phyloP scores from a whole-genome alignment of 2,329 filamentous ascomycete species.

The Penicillium sp. region DNA sequence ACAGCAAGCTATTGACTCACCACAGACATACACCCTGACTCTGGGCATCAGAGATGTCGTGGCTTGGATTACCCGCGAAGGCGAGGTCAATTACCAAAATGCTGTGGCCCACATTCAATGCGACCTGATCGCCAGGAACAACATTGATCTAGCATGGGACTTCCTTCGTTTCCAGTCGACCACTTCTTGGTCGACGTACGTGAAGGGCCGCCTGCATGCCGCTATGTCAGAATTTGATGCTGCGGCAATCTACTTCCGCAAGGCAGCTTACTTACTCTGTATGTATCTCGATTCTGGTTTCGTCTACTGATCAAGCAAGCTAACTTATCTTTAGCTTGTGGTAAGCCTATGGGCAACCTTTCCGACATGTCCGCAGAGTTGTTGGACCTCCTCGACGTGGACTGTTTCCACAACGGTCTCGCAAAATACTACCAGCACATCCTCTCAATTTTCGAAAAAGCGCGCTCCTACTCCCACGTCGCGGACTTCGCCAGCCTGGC shows the following conservation, averaged over 20 bases:
- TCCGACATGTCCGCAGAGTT: slow-evolving; percentile 59
- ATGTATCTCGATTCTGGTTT: slow-evolving; percentile 45
- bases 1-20: slow-evolving; percentile 39
- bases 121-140: slow-evolving; percentile 67
- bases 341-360: slow-evolving; percentile 47
- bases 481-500: slow-evolving; percentile 79
- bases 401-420: slow-evolving; percentile 69
- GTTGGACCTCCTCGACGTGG: slow-evolving; percentile 73
- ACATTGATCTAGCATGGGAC: slow-evolving; percentile 64
- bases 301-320: slow-evolving; percentile 1
- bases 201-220: slow-evolving; percentile 78
- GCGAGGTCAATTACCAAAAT: slow-evolving; percentile 57
- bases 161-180: slow-evolving; percentile 66
- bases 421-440: slow-evolving; percentile 87
- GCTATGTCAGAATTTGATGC: slow-evolving; percentile 71
- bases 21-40: slow-evolving; percentile 46
- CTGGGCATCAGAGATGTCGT: slow-evolving; percentile 47
- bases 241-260: slow-evolving; percentile 76
- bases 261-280: slow-evolving; percentile 81
- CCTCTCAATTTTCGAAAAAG: slow-evolving; percentile 75
- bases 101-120: slow-evolving; percentile 68
- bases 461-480: slow-evolving; percentile 75
- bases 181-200: slow-evolving; percentile 67
- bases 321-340: slow-evolving; percentile 39
- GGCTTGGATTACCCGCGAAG: slow-evolving; percentile 52